These are phyloP conservation scores for Syzygium grande DNA, from an alignment of 345 rosid species.

Conservation along the genomic window DNA sequence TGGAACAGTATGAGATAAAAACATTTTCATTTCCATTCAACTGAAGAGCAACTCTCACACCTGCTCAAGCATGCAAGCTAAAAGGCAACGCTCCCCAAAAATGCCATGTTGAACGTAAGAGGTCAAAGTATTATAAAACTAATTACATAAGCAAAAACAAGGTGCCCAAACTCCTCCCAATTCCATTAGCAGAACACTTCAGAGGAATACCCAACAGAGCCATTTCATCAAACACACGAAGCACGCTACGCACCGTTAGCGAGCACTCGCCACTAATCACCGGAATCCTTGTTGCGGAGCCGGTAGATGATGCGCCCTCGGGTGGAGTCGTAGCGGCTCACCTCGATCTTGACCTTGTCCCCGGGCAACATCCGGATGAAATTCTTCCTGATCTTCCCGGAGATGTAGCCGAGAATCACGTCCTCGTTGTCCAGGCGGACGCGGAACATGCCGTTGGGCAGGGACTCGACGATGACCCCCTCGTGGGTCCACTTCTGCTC, in stretches of 20 bases:
- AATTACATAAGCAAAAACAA: background rate
- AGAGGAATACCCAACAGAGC: background rate
- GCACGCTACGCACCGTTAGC: background rate
- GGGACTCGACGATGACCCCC: conserved; percentile 46
- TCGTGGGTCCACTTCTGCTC: conserved; percentile 50
- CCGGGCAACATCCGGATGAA: conserved; percentile 80
- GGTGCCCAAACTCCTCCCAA: background rate
- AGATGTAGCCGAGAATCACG: conserved; percentile 71
- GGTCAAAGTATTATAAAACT: background rate
- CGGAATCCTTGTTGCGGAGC: conserved; percentile 30
- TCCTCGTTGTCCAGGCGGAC: conserved; percentile 51
- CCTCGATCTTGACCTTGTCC: conserved; percentile 77
- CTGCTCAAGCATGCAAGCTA: background rate
- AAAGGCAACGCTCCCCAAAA: background rate
- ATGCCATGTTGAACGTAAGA: background rate
- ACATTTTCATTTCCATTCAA: background rate
- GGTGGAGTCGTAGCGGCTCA: conserved; percentile 75
- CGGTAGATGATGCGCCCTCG: conserved; percentile 75
- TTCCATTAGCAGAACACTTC: background rate
- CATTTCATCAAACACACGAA: background rate
- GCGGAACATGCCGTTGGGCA: conserved; percentile 66
- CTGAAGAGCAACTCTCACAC: background rate
- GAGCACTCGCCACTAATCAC: background rate
- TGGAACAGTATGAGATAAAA: background rate
- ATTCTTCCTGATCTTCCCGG: conserved; percentile 88